Conservation (phyloP, 495 filamentous ascomycete genomes). For the Cladorrhinum samala region DNA sequence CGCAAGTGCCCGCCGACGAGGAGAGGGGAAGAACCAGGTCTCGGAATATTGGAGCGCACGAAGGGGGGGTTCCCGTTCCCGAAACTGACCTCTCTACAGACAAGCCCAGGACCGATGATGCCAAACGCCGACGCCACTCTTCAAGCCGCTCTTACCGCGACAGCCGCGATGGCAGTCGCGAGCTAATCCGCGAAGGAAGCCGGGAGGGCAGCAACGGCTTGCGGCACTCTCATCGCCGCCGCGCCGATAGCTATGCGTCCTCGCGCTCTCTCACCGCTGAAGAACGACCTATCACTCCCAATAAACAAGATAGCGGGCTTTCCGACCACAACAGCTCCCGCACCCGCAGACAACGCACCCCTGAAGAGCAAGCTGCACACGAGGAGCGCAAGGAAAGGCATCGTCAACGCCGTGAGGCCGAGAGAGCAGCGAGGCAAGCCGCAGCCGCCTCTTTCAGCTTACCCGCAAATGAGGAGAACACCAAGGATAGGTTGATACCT, state of each 20-base stretch:
- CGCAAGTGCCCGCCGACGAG: conserved; percentile 6
- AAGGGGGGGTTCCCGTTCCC: conserved; percentile 25
- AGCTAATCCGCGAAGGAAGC: conserved; percentile 20
- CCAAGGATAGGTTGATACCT: conserved; percentile 10
- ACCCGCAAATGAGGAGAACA: conserved; percentile 11
- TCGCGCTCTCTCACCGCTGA: conserved; percentile 21
- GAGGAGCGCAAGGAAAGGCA: conserved; percentile 38
- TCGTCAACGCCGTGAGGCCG: conserved; percentile 24
- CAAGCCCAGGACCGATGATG: conserved; percentile 30
- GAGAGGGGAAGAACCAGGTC: conserved; percentile 26
- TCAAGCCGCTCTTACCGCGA: conserved; percentile 28
- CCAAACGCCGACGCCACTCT: conserved; percentile 26
- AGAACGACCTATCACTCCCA: conserved; percentile 28
- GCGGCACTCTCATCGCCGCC: conserved; percentile 27
- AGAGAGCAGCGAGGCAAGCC: conserved; percentile 16
- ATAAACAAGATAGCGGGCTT: conserved; percentile 29
- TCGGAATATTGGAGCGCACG: conserved; percentile 21
- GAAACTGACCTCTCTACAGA: conserved; percentile 45
- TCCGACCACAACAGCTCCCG: conserved; percentile 26
- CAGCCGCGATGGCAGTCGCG: conserved; percentile 22
- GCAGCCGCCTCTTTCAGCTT: conserved; percentile 9
- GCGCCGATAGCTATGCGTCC: conserved; percentile 30
- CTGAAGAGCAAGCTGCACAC: conserved; percentile 40
- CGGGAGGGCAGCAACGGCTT: conserved; percentile 31
- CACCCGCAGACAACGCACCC: conserved; percentile 30